Evolutionary conservation across 2,329 filamentous ascomycete species (phyloP).

Genomic region (Fusarium albidum): DNA sequence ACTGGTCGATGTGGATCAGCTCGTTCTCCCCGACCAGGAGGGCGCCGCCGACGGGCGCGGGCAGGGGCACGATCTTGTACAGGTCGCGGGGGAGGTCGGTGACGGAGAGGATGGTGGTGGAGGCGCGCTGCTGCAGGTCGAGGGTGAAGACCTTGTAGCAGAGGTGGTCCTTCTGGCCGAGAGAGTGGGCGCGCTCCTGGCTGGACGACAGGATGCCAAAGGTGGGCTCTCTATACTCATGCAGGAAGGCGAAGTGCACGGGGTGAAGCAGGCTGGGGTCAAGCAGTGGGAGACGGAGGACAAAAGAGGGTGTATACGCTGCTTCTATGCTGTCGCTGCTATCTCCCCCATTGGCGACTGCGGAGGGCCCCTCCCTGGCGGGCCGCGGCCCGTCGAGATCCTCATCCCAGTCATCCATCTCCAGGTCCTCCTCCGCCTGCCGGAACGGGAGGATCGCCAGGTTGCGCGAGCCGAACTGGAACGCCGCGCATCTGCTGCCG

Average conservation of each 20-base stretch:
- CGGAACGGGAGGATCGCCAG: constrained; percentile 94
- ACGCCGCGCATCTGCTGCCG: constrained; percentile 88
- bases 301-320: constrained; percentile 90
- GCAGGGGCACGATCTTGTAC: constrained; percentile 81
- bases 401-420: constrained; percentile 90
- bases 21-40: constrained; percentile 89
- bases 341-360: constrained; percentile 45
- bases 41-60: constrained; percentile 86
- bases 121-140: constrained; percentile 91
- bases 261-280: constrained; percentile 89
- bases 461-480: constrained; percentile 90
- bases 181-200: constrained; percentile 74
- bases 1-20: constrained; percentile 94
- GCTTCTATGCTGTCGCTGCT: constrained; percentile 56
- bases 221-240: constrained; percentile 97
- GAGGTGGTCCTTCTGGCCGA: constrained; percentile 85
- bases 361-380: constrained; percentile 51
- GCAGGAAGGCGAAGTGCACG: constrained; percentile 88
- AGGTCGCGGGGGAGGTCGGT: constrained; percentile 86
- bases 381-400: constrained; percentile 76
- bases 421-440: constrained; percentile 84
- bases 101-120: constrained; percentile 90
- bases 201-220: constrained; percentile 92
- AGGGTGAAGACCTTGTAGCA: constrained; percentile 95
- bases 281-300: constrained; percentile 86